Evolutionary conservation across 352 stramenopile species (phyloP).

Genomic region (Thraustochytrium striatum): DNA sequence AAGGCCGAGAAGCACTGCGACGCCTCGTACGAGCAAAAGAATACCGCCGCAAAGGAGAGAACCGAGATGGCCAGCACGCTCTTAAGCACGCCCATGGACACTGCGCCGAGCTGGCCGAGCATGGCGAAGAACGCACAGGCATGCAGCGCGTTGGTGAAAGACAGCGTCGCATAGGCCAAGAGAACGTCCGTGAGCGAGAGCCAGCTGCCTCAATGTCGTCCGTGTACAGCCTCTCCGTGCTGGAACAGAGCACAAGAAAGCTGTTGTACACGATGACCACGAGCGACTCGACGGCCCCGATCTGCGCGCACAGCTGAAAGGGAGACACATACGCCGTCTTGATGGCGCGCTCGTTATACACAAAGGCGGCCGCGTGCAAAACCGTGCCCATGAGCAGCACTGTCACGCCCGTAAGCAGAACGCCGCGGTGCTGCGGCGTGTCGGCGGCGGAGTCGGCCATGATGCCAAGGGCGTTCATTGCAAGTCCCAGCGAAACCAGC

Average conservation of each 20-base stretch:
- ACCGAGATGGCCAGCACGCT: slow-evolving; percentile 17
- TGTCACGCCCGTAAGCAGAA: slow-evolving; percentile 1
- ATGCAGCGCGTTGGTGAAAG: not conserved
- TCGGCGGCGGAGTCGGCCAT: not conserved
- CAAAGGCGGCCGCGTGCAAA: slow-evolving; percentile 17
- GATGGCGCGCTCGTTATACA: slow-evolving; percentile 42
- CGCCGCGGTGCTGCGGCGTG: not conserved
- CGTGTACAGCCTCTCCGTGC: not conserved
- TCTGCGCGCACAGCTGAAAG: slow-evolving; percentile 21
- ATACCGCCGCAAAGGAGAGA: not conserved
- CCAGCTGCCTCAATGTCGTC: not conserved
- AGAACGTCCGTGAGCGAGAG: not conserved
- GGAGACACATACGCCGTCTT: slow-evolving; percentile 8
- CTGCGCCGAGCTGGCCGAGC: slow-evolving; percentile 41
- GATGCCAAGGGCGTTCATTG: slow-evolving; percentile 22
- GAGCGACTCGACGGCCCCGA: not conserved
- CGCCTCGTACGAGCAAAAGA: slow-evolving; percentile 32
- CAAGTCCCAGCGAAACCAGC: slow-evolving; percentile 7
- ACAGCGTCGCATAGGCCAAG: not conserved
- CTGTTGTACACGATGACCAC: not conserved
- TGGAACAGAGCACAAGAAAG: not conserved
- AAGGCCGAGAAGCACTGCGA: slow-evolving; percentile 36
- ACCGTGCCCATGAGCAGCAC: slow-evolving; percentile 18
- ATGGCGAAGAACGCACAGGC: slow-evolving; percentile 42
- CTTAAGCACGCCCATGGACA: slow-evolving; percentile 37